Base-by-base conservation (phyloP, 2,329 filamentous ascomycete species). In the Botrytis fabae region DNA sequence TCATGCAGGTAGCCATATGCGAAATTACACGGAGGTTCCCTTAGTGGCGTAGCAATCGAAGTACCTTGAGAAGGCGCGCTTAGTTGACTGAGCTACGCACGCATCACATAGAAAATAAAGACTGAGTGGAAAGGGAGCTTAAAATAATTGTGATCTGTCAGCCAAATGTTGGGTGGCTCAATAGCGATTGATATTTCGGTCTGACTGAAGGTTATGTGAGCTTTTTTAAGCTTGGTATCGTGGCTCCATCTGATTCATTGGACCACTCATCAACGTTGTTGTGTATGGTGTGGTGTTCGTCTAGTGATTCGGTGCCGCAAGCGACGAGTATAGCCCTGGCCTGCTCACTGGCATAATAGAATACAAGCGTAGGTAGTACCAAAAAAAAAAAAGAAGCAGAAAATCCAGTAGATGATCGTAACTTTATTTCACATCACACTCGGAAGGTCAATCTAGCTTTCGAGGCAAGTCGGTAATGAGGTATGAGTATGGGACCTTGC, bases 371-470 rank as follows among this genome's bases (percentile, higher is more conserved):
- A 68, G 48, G 65, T 42, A 57, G 51, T 9, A 68, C 65, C 38
- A 38, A 57, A 57, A 22, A 57, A 22, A 57, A 54, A 35, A 38
- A 57, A 57, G 16, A 57, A 54, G 6, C 0, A 5, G 5, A 35
- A 35, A 25, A 57, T 18, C n/a, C 42, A 32, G 48, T 57, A 57
- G 65, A 68, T 68, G 65, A 68, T 68, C 48, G 65, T 68, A 68
- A 57, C 65, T 68, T 32, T 57, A 68, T 68, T 68, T 57, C 48
- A 68, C 65, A 68, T 68, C 65, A 68, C 65, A 68, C 65, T 48
- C 65, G 65, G 57, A 68, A 65, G 63, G 63, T 28, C 63, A 65
- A 65, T 65, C 28, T 65, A 65, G 63, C 65, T 68, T 68, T 57
- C 65, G 65, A 68, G 48, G 35, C 35, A 42, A 57, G 48, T 68